Percentiles rank a stretch among this genome's conserved stretches.
phyloP scores from a whole-genome alignment of 495 filamentous ascomycete species.

The Stereocaulon alpinum region DNA sequence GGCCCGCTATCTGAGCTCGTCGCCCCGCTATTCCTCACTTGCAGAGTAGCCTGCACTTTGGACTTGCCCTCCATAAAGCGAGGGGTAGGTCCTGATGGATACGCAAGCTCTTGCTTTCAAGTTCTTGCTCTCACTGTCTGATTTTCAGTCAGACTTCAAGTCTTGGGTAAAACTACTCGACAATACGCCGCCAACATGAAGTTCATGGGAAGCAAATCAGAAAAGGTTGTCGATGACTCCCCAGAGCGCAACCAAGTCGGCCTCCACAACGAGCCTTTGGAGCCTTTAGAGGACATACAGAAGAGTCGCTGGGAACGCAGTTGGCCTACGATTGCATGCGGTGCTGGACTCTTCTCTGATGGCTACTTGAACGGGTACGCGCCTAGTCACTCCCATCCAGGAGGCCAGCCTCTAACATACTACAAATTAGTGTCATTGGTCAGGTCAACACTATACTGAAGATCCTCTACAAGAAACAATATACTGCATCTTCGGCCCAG shows the following conservation, averaged over 20 bases:
- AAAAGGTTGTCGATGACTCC: conserved; percentile 9
- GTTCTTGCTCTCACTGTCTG: background rate
- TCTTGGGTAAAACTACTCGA: background rate
- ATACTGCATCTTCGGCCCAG: conserved; percentile 53
- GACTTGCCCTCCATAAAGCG: no score
- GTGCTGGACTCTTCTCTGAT: conserved; percentile 82
- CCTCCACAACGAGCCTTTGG: conserved; percentile 28
- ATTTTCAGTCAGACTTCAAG: background rate
- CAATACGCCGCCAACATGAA: conserved; percentile 4
- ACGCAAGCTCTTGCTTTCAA: background rate
- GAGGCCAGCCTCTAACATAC: conserved; percentile 27
- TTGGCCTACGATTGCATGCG: conserved; percentile 68
- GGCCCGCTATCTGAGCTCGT: no score
- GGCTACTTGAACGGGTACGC: conserved; percentile 69
- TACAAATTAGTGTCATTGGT: conserved; percentile 58
- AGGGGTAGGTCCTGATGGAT: no score
- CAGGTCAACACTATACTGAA: conserved; percentile 63
- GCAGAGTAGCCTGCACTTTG: no score
- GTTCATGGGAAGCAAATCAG: conserved; percentile 5
- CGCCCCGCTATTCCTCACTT: no score
- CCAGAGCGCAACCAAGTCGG: conserved; percentile 14
- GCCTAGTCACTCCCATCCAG: background rate
- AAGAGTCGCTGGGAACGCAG: conserved; percentile 50
- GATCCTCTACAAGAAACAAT: conserved; percentile 51
- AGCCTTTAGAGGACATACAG: conserved; percentile 30